These are phyloP conservation scores for Climacium dendroides DNA, from an alignment of 225 moss, liverwort and hornwort genomes.

Conservation along the genomic window DNA sequence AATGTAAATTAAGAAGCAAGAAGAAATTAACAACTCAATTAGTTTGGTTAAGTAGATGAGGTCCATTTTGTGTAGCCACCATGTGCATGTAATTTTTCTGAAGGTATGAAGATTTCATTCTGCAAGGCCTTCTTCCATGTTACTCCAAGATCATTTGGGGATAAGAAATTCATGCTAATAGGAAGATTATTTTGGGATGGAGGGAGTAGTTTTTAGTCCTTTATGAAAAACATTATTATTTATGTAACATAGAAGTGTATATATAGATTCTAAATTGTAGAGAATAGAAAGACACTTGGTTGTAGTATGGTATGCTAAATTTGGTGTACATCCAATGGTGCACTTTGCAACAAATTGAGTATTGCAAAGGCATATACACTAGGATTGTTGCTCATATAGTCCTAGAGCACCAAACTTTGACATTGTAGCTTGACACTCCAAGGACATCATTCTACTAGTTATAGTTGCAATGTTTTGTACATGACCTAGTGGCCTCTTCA, in stretches of 20 bases:
- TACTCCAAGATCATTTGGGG: no score
- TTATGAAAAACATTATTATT: background rate
- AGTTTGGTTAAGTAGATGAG: no score
- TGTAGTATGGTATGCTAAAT: background rate
- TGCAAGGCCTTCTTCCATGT: no score
- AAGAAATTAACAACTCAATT: no score
- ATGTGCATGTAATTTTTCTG: no score
- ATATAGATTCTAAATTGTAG: background rate
- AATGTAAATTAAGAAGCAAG: no score
- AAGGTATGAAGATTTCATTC: no score
- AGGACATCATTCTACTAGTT: background rate
- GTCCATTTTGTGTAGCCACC: no score
- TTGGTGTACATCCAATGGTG: background rate
- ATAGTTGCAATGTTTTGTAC: background rate
- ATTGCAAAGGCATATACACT: background rate
- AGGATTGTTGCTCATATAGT: background rate
- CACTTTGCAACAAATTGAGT: background rate
- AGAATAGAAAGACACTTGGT: background rate
- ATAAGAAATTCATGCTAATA: no score
- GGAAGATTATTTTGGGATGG: no score
- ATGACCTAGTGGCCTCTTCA: background rate
- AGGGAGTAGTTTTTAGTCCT: no score
- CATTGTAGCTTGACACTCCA: background rate
- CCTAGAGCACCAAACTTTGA: background rate
- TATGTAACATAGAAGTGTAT: background rate